Evolutionary conservation across 345 rosid genomes (phyloP).

Genomic region (Sisymbrium altissimum): DNA sequence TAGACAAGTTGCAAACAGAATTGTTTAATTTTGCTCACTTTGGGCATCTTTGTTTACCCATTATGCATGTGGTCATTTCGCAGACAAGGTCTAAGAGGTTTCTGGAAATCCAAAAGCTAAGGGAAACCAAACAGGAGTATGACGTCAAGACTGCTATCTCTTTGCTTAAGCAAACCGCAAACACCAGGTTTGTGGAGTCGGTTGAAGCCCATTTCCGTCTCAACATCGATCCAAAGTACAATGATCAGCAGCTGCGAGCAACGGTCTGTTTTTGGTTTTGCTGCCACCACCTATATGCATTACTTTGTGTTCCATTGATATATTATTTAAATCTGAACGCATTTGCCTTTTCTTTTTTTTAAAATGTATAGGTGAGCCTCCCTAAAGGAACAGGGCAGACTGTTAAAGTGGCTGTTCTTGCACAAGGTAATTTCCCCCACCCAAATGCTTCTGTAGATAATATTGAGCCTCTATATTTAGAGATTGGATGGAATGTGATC

Average conservation of each 20-base stretch:
- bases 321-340: background rate
- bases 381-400: constrained; percentile 98
- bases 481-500: background rate
- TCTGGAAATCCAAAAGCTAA: constrained; percentile 91
- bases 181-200: constrained; percentile 76
- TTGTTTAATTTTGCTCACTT: too few relatives aligned
- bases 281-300: background rate
- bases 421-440: constrained; percentile 65
- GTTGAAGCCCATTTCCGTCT: constrained; percentile 97
- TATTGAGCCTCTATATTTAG: background rate
- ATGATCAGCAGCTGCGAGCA: constrained; percentile 96
- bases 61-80: constrained; percentile 31
- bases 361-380: constrained; percentile 66
- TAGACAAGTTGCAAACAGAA: too few relatives aligned
- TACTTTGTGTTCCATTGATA: background rate
- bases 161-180: constrained; percentile 68
- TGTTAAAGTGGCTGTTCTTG: constrained; percentile 91
- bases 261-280: constrained; percentile 48
- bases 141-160: constrained; percentile 70
- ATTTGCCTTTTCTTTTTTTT: background rate
- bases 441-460: background rate
- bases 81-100: constrained; percentile 98
- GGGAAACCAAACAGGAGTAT: constrained; percentile 83
- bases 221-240: constrained; percentile 92
- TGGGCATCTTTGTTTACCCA: constrained; percentile 5